Percentiles rank a stretch among this genome's conserved stretches.
These are phyloP conservation scores for Mycena latifolia DNA, from an alignment of 768 basidiomycete genomes.

Conservation along the genomic window DNA sequence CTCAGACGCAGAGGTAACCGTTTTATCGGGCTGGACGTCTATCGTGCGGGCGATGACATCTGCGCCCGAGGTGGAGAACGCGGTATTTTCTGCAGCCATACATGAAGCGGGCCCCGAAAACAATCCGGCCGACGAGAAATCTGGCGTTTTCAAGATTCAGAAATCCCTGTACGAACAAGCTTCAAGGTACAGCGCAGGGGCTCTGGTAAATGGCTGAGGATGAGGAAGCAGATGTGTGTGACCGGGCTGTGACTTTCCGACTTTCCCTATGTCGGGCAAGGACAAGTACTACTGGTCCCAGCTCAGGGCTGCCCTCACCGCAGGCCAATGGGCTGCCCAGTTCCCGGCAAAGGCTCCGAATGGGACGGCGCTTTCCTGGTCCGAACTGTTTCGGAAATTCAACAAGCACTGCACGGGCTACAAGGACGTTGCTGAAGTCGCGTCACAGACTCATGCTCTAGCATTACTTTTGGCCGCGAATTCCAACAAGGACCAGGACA, in stretches of 20 bases:
- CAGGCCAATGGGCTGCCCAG: conserved; percentile 77
- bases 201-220: neutral
- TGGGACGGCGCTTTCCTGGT: conserved; percentile 72
- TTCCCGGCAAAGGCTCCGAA: conserved; percentile 72
- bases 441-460: conserved; percentile 74
- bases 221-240: conserved; percentile 1
- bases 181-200: neutral
- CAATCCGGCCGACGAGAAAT: neutral
- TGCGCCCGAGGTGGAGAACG: conserved; percentile 70
- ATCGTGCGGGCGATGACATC: conserved; percentile 73
- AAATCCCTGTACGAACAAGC: too few relatives aligned
- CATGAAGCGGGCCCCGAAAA: neutral
- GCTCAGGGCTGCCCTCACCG: conserved; percentile 76
- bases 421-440: conserved; percentile 72
- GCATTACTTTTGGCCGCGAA: conserved; percentile 66
- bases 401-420: conserved; percentile 83
- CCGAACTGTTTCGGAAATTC: conserved; percentile 86
- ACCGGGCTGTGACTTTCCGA: conserved; percentile 16
- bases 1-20: conserved; percentile 51
- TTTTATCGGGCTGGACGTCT: conserved; percentile 56
- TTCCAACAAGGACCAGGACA: conserved; percentile 63
- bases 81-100: conserved; percentile 43
- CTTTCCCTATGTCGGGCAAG: conserved; percentile 52
- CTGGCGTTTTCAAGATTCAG: neutral
- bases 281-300: conserved; percentile 86